Evolutionary conservation across 345 rosid genomes (phyloP), one percentile per base, ranked within the genome.

Genomic region (Triadica sebifera): DNA sequence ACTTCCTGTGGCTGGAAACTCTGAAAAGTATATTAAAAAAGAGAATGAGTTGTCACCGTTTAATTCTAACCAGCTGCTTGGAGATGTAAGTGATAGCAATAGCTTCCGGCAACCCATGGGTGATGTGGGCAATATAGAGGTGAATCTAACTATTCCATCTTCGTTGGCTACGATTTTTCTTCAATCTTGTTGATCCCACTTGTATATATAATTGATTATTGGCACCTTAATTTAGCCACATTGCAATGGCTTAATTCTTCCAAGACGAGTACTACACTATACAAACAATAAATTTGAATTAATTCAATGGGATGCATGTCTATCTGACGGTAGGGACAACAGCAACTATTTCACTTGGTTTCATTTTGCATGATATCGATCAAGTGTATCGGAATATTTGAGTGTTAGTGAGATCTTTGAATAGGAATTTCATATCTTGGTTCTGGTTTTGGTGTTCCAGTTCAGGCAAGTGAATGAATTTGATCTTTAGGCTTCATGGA

Each of bases 91-190:
- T 71, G 85, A 65, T 72, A 78, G 71, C 55, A 85, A 79, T 77
- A 73, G 74, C 67, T 80, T 52, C 72, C 75, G 86, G 71, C 88
- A 86, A 74, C 88, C 89, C 25, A 83, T 87, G 87, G 85, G 85
- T n/a, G 94, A 91, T 71, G 87, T 87, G 49, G 83, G 90, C 60
- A 90, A 83, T 81, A 79, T 85, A 55, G 91, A 87, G 98, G 99
- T 93, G 75, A 80, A 46, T 63, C 58, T 41, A 53, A 37, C 60
- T 75, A 76, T 73, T n/a, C 70, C 50, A 45, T 43, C n/a, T 16
- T 73, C 22, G 12, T 29, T 59, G n/a, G 16, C 15, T 29, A 4
- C 22, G 38, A 16, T 6, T 17, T 45, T 77, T 45, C 71, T 49
- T 65, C 1, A 53, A 70, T 34, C 29, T 22, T 65, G 70, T 65